A percentile compares a stretch with the other conserved stretches of the same genome.
Evolutionary conservation across 1,284 basidiomycete species (phyloP).

Genomic region (Athelia sp.): DNA sequence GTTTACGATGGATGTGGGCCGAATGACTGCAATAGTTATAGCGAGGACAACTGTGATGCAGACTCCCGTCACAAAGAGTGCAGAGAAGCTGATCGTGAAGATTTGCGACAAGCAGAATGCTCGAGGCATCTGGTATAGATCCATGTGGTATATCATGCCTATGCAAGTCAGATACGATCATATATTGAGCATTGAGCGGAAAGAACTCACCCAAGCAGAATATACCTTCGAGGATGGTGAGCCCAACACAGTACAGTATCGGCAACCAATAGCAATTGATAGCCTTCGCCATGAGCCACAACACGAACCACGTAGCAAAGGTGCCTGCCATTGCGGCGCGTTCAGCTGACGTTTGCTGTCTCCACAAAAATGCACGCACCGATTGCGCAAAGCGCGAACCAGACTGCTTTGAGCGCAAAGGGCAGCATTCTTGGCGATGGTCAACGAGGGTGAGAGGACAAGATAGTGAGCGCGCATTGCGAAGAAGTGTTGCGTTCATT

Average conservation of each 20-base stretch:
- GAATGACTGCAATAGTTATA: background rate
- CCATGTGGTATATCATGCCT: constrained; percentile 1
- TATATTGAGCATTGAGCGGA: background rate
- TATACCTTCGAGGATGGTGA: constrained; percentile 18
- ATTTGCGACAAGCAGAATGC: background rate
- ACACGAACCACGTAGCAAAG: constrained; percentile 18
- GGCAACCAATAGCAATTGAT: constrained; percentile 17
- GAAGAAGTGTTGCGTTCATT: no score
- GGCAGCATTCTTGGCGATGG: constrained; percentile 18
- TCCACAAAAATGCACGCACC: constrained; percentile 9
- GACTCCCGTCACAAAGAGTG: background rate
- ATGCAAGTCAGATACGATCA: background rate
- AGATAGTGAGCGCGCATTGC: no score
- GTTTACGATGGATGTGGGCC: background rate
- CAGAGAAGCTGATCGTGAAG: background rate
- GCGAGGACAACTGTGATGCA: background rate
- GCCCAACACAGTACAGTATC: constrained; percentile 16
- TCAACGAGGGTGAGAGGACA: no score
- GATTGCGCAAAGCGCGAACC: constrained; percentile 20
- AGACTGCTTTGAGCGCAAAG: constrained; percentile 18
- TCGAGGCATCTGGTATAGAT: background rate
- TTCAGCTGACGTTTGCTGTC: no score
- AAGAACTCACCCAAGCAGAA: constrained; percentile 22
- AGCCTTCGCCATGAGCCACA: constrained; percentile 15
- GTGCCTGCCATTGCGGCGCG: constrained; percentile 10